Evolutionary conservation across 2,329 filamentous ascomycete genomes (phyloP).

Genomic region (Raffaelea arxii): DNA sequence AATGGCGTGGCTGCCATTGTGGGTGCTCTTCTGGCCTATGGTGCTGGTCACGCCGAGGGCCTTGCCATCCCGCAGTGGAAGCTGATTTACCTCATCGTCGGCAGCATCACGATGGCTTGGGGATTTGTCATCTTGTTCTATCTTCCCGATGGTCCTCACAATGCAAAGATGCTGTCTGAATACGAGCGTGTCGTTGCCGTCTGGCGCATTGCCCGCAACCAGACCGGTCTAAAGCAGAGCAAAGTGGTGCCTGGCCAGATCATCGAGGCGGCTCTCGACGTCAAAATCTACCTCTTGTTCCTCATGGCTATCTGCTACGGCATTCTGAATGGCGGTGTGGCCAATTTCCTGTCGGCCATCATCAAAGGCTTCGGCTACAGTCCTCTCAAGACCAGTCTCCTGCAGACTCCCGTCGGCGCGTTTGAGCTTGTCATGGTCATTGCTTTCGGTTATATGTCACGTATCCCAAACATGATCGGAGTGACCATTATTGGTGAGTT

Average conservation of each 20-base stretch:
- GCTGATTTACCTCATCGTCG: slow-evolving; percentile 13
- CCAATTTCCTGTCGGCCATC: slow-evolving; percentile 34
- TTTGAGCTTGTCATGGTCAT: slow-evolving; percentile 16
- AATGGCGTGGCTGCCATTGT: slow-evolving; percentile 21
- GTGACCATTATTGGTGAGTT: slow-evolving; percentile 10
- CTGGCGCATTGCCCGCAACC: slow-evolving; percentile 27
- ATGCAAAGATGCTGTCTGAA: slow-evolving; percentile 24
- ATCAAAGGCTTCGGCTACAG: slow-evolving; percentile 24
- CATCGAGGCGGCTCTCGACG: slow-evolving; percentile 18
- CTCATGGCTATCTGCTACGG: slow-evolving; percentile 20
- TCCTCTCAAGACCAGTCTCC: slow-evolving; percentile 26
- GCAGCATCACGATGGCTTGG: slow-evolving; percentile 13
- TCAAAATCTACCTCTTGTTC: slow-evolving; percentile 19
- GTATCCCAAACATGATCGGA: slow-evolving; percentile 29
- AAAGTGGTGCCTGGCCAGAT: slow-evolving; percentile 23
- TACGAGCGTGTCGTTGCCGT: slow-evolving; percentile 27
- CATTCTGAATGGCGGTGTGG: slow-evolving; percentile 30
- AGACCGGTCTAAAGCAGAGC: slow-evolving; percentile 30
- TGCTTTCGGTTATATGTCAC: slow-evolving; percentile 31
- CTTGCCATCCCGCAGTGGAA: slow-evolving; percentile 19
- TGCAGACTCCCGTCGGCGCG: slow-evolving; percentile 31
- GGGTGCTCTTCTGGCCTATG: slow-evolving; percentile 20
- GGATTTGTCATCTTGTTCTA: slow-evolving; percentile 14
- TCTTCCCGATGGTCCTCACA: slow-evolving; percentile 25
- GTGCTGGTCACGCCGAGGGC: slow-evolving; percentile 15